Evolutionary conservation across 176 grass and related monocot genomes (phyloP).

Genomic region (Dactylis glomerata): DNA sequence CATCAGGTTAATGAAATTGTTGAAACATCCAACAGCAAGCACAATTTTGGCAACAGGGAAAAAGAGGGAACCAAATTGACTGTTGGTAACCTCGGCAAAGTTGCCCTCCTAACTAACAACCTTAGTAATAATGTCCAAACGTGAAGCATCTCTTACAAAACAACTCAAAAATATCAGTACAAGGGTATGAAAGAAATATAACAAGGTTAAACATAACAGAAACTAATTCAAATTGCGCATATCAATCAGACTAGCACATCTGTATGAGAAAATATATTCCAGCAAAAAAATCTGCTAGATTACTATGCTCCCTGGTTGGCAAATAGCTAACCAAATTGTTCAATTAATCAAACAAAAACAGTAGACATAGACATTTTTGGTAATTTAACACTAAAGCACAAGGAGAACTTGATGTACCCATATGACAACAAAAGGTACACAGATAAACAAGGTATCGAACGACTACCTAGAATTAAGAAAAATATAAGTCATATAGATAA

Average conservation of each 20-base stretch:
- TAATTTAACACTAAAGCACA: not conserved
- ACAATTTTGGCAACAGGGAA: conserved; percentile 47
- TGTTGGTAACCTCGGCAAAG: conserved; percentile 54
- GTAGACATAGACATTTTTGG: not conserved
- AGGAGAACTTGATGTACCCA: not conserved
- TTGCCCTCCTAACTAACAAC: conserved; percentile 22
- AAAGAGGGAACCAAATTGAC: conserved; percentile 52
- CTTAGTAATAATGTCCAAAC: not conserved
- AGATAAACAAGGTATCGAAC: not conserved
- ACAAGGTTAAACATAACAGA: not conserved
- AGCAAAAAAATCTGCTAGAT: not conserved
- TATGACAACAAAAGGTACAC: not conserved
- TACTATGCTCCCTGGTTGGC: not conserved
- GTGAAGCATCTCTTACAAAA: not conserved
- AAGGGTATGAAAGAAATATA: not conserved
- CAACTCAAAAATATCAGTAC: not conserved
- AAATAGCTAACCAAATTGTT: not conserved
- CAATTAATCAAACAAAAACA: not conserved
- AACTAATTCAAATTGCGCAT: not conserved
- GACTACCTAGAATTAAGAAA: conserved; percentile 13
- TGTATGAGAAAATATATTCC: not conserved
- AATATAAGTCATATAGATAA: not conserved
- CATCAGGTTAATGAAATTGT: not conserved
- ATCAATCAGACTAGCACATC: not conserved
- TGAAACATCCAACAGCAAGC: conserved; percentile 16